Conservation (phyloP, 306 rosid species). For the Casuarina cunninghamiana region DNA sequence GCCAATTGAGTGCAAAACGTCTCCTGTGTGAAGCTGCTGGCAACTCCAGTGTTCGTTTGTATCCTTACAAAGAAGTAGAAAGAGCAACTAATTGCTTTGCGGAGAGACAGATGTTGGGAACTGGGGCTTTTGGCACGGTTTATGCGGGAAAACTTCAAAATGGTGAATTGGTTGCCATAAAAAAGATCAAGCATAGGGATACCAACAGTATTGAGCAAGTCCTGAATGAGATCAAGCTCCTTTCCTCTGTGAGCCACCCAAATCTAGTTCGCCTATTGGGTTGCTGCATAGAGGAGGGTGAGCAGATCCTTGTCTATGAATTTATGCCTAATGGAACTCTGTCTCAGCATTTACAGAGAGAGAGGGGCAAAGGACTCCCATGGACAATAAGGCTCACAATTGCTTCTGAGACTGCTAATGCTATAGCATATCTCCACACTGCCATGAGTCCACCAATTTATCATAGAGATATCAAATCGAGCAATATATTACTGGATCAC, state of each 20-base stretch:
- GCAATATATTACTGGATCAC: constrained; percentile 79
- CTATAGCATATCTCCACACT: constrained; percentile 90
- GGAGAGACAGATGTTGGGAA: constrained; percentile 80
- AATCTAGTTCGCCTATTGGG: constrained; percentile 93
- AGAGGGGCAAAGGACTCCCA: constrained; percentile 70
- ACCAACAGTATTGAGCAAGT: constrained; percentile 79
- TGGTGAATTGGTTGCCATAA: constrained; percentile 83
- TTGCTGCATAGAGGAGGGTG: constrained; percentile 90
- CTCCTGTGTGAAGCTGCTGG: constrained; percentile 81
- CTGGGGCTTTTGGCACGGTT: constrained; percentile 94
- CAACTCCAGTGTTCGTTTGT: constrained; percentile 67
- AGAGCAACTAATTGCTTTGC: constrained; percentile 75
- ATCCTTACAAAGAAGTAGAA: constrained; percentile 76
- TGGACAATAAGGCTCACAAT: constrained; percentile 86
- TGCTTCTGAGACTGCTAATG: constrained; percentile 87
- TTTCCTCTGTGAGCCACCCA: constrained; percentile 91
- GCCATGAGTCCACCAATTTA: constrained; percentile 87
- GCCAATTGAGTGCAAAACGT: constrained; percentile 61
- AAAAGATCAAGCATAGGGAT: constrained; percentile 81
- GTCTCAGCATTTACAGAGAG: constrained; percentile 80
- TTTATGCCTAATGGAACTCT: constrained; percentile 91
- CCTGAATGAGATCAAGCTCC: constrained; percentile 94
- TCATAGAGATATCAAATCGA: constrained; percentile 94
- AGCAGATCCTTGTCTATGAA: constrained; percentile 89
- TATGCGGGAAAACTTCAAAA: constrained; percentile 79